phyloP scores from a whole-genome alignment of 2,329 filamentous ascomycete species.

The Colletotrichum cuscutae region DNA sequence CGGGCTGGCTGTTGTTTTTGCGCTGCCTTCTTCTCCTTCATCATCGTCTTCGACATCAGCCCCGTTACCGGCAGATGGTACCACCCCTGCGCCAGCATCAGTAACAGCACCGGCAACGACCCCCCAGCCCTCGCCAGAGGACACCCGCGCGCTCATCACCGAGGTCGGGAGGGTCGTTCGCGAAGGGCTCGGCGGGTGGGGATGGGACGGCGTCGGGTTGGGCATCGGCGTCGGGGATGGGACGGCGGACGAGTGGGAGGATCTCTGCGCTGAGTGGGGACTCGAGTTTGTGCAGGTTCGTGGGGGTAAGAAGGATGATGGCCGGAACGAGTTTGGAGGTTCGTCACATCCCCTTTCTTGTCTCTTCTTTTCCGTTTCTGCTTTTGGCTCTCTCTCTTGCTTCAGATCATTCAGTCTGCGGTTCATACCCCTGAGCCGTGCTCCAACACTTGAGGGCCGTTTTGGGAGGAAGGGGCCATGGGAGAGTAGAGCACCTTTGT shows the following conservation, averaged over 20 bases:
- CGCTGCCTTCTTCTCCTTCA: constrained; percentile 42
- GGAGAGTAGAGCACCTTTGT: no score
- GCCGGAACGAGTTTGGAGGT: constrained; percentile 70
- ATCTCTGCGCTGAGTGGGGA: constrained; percentile 64
- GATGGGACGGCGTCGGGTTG: constrained; percentile 73
- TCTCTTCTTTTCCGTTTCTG: neutral
- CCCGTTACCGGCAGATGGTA: neutral
- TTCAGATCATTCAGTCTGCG: neutral
- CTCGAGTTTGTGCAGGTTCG: constrained; percentile 72
- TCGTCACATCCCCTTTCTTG: constrained; percentile 34
- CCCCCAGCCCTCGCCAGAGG: constrained; percentile 26
- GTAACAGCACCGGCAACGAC: neutral
- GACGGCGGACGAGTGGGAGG: constrained; percentile 68
- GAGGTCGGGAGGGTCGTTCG: constrained; percentile 66
- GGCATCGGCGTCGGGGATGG: constrained; percentile 65
- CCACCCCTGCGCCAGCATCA: neutral
- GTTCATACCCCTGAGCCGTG: no score
- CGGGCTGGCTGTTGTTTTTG: constrained; percentile 66
- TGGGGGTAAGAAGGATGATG: constrained; percentile 47
- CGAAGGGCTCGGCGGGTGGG: constrained; percentile 67
- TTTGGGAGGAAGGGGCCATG: no score
- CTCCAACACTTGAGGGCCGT: no score
- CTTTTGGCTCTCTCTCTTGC: neutral
- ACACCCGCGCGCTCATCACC: constrained; percentile 55
- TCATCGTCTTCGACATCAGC: neutral